Conservation (phyloP, 2,329 filamentous ascomycete genomes). For the Trichoderma pleuroti region DNA sequence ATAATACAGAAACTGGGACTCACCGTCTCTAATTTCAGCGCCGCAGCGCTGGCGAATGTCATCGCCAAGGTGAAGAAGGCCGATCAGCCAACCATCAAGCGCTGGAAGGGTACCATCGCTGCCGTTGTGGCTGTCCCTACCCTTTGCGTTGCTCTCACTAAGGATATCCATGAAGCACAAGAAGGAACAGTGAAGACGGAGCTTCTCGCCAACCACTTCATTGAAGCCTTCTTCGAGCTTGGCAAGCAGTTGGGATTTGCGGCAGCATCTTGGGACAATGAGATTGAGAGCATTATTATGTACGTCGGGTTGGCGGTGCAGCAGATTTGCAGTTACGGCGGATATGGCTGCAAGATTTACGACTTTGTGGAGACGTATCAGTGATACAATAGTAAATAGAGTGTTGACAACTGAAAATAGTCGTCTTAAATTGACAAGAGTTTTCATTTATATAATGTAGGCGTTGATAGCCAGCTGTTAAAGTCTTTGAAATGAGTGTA, state of each 20-base stretch:
- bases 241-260: background rate
- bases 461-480: background rate
- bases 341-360: background rate
- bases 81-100: background rate
- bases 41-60: background rate
- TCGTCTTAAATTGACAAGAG: no score
- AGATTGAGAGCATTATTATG: background rate
- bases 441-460: background rate
- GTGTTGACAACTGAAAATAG: no score
- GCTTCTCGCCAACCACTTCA: background rate
- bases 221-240: background rate
- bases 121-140: background rate
- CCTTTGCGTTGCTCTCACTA: background rate
- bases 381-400: background rate
- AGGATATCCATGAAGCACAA: background rate
- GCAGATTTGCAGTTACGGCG: background rate
- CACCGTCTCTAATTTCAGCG: background rate
- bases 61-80: background rate
- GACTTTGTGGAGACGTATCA: background rate
- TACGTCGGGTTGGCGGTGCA: background rate
- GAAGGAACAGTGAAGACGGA: background rate
- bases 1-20: background rate
- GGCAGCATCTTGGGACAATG: background rate
- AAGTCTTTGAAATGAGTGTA: background rate
- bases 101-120: background rate